Conservation (phyloP, 345 rosid species). For the Arabis hirsuta region DNA sequence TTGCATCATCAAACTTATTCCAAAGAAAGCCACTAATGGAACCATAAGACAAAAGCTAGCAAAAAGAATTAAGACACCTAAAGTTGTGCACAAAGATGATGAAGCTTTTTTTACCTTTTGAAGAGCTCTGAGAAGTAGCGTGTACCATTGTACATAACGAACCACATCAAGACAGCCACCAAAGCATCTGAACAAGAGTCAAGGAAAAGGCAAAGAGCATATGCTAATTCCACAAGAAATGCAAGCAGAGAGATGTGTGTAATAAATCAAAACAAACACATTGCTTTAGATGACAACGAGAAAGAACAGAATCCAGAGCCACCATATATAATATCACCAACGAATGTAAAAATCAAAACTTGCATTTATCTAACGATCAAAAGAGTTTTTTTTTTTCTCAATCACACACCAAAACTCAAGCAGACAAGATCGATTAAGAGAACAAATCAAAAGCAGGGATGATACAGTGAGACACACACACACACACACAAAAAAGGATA, state of each 20-base stretch:
- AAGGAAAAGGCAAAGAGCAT: conserved; percentile 44
- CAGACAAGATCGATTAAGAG: conserved; percentile 2
- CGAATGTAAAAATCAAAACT: conserved; percentile 21
- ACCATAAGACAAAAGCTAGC: conserved; percentile 13
- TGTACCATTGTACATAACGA: conserved; percentile 71
- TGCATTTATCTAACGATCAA: conserved; percentile 5
- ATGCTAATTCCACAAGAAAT: background rate
- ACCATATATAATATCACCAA: conserved; percentile 15
- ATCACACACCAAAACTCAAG: background rate
- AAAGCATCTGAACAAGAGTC: conserved; percentile 62
- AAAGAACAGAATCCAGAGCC: background rate
- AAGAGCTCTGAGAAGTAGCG: conserved; percentile 62
- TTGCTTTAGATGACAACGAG: conserved; percentile 8
- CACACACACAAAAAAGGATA: conserved; percentile 54
- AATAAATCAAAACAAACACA: background rate
- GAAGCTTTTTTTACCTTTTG: conserved; percentile 54
- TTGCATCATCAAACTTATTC: conserved; percentile 13
- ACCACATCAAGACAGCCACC: conserved; percentile 91
- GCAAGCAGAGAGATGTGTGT: conserved; percentile 13
- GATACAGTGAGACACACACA: background rate
- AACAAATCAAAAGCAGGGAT: background rate
- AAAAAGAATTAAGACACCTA: background rate
- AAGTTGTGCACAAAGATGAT: conserved; percentile 3
- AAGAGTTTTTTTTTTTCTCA: conserved; percentile 3
- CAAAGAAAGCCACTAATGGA: background rate